Evolutionary conservation across 2,329 filamentous ascomycete genomes (phyloP).

Genomic region (Calonectria leucothoes): DNA sequence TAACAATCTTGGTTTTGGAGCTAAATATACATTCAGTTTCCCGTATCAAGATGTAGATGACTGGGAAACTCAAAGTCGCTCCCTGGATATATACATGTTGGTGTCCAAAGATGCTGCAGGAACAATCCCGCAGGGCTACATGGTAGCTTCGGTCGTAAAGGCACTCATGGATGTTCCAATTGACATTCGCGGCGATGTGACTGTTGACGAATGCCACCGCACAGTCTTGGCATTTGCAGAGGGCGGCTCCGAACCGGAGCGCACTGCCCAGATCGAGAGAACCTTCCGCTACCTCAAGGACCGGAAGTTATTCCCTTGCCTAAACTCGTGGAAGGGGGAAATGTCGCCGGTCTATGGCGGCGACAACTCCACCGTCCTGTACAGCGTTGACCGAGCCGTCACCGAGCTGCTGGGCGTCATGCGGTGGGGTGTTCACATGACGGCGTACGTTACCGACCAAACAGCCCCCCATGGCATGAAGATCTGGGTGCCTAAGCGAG

Average conservation of each 20-base stretch:
- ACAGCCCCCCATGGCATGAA: conserved; percentile 1
- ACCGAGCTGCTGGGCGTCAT: conserved; percentile 11
- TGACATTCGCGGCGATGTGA: neutral
- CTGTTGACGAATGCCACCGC: neutral
- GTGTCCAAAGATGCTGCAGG: neutral
- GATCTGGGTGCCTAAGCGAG: conserved; percentile 14
- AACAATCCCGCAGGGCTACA: neutral
- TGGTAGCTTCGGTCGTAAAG: neutral
- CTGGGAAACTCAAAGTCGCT: neutral
- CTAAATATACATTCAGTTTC: neutral
- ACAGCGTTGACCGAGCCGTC: neutral
- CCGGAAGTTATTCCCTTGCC: neutral
- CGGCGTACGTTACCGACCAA: neutral
- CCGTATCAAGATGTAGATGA: neutral
- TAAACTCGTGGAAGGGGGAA: neutral
- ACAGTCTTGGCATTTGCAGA: conserved; percentile 1
- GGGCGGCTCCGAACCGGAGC: neutral
- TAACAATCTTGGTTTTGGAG: neutral
- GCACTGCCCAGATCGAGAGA: neutral
- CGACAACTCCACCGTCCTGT: neutral
- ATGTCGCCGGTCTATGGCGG: neutral
- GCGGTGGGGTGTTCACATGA: conserved; percentile 14
- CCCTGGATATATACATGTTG: neutral
- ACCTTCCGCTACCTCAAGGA: neutral
- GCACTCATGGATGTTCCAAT: neutral